These are phyloP conservation scores for Nyctanthes arbortristis DNA, from an alignment of 257 asterid genomes.

Conservation along the genomic window DNA sequence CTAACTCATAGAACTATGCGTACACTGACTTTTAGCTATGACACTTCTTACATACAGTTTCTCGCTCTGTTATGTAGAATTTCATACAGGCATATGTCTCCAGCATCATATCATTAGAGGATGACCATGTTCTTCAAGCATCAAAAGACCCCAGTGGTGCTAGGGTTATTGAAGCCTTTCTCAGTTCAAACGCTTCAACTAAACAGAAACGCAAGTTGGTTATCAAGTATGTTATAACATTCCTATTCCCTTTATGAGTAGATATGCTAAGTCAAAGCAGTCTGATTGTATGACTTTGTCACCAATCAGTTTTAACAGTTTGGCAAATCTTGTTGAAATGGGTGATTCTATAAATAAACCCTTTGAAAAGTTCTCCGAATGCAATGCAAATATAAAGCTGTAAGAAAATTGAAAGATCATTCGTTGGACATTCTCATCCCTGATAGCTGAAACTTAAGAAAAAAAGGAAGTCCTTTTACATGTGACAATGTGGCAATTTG, in stretches of 20 bases:
- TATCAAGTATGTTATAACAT: slow-evolving; percentile 55
- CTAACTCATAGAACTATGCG: slow-evolving; percentile 2
- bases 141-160: slow-evolving; percentile 80
- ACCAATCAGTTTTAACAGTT: neutral
- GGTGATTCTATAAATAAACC: neutral
- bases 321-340: neutral
- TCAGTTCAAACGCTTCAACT: slow-evolving; percentile 61
- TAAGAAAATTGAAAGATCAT: neutral
- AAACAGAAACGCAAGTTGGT: slow-evolving; percentile 77
- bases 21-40: neutral
- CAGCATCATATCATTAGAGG: slow-evolving; percentile 79
- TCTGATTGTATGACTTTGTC: neutral
- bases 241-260: slow-evolving; percentile 15
- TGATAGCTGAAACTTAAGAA: neutral
- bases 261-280: neutral
- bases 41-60: slow-evolving; percentile 11
- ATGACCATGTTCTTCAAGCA: slow-evolving; percentile 57
- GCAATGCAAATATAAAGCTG: neutral
- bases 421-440: neutral
- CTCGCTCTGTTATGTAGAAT: slow-evolving; percentile 46
- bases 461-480: neutral
- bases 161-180: slow-evolving; percentile 91
- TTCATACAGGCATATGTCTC: slow-evolving; percentile 56
- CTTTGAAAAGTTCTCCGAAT: slow-evolving; percentile 1
- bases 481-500: slow-evolving; percentile 8